A percentile compares a stretch with the other conserved stretches of the same genome.
Evolutionary conservation across 208 protist species (phyloP).

Genomic region (Trypanosoma congolense): DNA sequence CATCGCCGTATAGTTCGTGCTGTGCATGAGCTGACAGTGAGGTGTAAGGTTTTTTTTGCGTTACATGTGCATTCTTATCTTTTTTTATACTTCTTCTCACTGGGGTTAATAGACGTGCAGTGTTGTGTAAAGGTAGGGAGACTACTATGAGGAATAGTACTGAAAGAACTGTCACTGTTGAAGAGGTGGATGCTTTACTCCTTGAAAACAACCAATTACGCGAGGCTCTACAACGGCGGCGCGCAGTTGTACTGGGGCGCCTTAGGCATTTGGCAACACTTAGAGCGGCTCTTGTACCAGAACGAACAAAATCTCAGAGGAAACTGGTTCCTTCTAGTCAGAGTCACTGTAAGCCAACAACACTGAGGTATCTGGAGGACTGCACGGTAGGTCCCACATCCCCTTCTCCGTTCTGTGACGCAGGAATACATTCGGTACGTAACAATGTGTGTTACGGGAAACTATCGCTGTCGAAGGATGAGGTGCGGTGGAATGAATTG

Average conservation of each 20-base stretch:
- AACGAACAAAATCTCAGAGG: neutral
- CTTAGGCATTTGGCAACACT: neutral
- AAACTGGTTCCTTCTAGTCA: neutral
- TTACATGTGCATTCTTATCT: constrained; percentile 1
- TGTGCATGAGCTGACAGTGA: too few relatives aligned
- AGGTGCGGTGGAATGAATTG: constrained; percentile 12
- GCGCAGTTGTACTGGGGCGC: neutral
- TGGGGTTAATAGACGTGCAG: too few relatives aligned
- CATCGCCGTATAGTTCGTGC: too few relatives aligned
- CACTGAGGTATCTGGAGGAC: neutral
- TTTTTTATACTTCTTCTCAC: constrained; percentile 3
- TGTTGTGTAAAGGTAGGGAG: too few relatives aligned
- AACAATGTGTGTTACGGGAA: constrained; percentile 7
- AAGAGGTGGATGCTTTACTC: constrained; percentile 14
- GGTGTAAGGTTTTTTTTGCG: too few relatives aligned
- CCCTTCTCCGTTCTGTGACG: constrained; percentile 13
- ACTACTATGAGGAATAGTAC: neutral
- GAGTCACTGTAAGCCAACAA: neutral
- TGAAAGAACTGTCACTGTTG: constrained; percentile 3
- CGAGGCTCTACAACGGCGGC: neutral
- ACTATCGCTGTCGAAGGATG: constrained; percentile 13
- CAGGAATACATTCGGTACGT: constrained; percentile 10
- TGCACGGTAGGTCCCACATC: neutral
- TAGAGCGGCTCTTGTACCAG: neutral
- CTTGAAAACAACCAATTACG: constrained; percentile 8